Percentiles rank a stretch among this genome's conserved stretches.
These are phyloP conservation scores for Xylariaceae sp. DNA, from an alignment of 2,329 filamentous ascomycete genomes.

Conservation along the genomic window DNA sequence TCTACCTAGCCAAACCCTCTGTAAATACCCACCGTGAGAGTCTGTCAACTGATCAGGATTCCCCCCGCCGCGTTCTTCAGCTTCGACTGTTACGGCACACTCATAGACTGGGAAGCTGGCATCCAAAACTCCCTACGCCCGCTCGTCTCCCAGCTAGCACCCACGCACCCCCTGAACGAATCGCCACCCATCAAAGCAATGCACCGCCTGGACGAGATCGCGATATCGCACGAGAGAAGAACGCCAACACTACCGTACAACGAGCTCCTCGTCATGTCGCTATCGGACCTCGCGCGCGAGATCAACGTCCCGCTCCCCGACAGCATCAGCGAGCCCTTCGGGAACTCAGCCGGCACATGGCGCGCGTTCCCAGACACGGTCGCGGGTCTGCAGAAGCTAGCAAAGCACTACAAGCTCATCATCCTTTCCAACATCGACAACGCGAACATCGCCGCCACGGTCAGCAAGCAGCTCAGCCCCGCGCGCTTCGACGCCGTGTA, in stretches of 20 bases:
- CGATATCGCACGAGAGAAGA: constrained; percentile 46
- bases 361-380: constrained; percentile 55
- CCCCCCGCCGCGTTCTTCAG: constrained; percentile 33
- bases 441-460: constrained; percentile 30
- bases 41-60: not conserved
- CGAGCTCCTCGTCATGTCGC: constrained; percentile 49
- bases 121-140: constrained; percentile 52
- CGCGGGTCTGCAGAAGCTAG: constrained; percentile 47
- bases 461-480: constrained; percentile 40
- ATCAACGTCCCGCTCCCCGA: constrained; percentile 37
- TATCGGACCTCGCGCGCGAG: constrained; percentile 44
- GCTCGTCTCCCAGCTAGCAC: constrained; percentile 38
- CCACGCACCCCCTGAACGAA: constrained; percentile 36
- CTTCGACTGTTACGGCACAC: constrained; percentile 77
- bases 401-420: constrained; percentile 52
- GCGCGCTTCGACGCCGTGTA: constrained; percentile 58
- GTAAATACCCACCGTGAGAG: not conserved
- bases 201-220: constrained; percentile 42
- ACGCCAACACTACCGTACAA: constrained; percentile 58
- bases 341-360: constrained; percentile 50
- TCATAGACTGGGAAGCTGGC: constrained; percentile 74
- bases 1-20: not conserved
- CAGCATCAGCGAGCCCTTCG: constrained; percentile 47
- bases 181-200: constrained; percentile 39
- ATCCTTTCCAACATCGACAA: constrained; percentile 51